Percentiles rank a stretch among this genome's conserved stretches.
Conservation (phyloP, 2,329 filamentous ascomycete genomes). For the Xylaria sp. region DNA sequence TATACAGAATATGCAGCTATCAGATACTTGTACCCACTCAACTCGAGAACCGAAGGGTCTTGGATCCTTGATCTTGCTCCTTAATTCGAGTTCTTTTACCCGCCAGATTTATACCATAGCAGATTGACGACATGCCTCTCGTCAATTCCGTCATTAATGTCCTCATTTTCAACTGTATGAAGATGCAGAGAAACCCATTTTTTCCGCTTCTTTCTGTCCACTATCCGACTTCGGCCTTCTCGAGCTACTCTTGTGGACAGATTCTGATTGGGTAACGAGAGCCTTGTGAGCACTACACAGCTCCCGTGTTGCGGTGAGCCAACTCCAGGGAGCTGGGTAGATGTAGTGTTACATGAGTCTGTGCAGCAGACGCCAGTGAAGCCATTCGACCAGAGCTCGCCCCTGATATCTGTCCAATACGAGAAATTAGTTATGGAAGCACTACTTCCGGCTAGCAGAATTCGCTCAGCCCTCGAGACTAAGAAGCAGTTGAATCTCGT, state of each 20-base stretch:
- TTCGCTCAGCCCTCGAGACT: background rate
- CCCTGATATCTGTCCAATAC: slow-evolving; percentile 1
- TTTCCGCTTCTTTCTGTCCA: background rate
- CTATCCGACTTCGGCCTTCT: slow-evolving; percentile 29
- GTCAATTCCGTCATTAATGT: slow-evolving; percentile 34
- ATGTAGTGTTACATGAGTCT: background rate
- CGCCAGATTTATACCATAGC: slow-evolving; percentile 4
- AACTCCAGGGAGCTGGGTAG: slow-evolving; percentile 3
- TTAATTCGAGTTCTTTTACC: background rate
- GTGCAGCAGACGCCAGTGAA: slow-evolving; percentile 2
- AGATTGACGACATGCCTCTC: slow-evolving; percentile 37
- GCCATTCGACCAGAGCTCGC: background rate
- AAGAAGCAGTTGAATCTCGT: background rate
- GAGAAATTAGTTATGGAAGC: slow-evolving; percentile 25
- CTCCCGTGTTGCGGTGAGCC: slow-evolving; percentile 29
- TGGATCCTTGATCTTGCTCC: background rate
- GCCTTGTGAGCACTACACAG: slow-evolving; percentile 16
- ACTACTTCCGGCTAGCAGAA: slow-evolving; percentile 20
- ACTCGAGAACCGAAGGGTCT: background rate
- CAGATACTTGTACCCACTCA: background rate
- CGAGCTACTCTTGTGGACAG: background rate
- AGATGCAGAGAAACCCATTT: slow-evolving; percentile 1
- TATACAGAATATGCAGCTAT: slow-evolving; percentile 24
- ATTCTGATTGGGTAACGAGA: slow-evolving; percentile 26
- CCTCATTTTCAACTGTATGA: slow-evolving; percentile 25